Base-by-base conservation (phyloP, 495 filamentous ascomycete species). In the Penicillium roqueforti region DNA sequence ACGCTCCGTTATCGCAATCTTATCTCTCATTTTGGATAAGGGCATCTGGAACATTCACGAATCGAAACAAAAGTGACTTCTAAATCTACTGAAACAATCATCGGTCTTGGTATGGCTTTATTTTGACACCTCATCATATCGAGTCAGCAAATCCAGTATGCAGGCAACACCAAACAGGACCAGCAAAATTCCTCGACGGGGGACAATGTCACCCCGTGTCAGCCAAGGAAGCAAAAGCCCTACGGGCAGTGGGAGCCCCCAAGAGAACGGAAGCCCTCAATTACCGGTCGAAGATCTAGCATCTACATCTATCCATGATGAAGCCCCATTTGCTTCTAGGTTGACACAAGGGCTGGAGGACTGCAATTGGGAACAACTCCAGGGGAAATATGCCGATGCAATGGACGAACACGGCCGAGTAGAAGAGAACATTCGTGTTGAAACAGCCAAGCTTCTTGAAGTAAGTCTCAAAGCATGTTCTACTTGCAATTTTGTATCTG, bases 361-460 rank as follows among this genome's bases (percentile, higher is more conserved):
- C 13, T 87, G 83, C 58, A 77, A 86, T 62, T 90, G 86, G 86
- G 76, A 82, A 6, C 80, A 85, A 34, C 79, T 92, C 16, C 76
- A 88, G 65, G 66, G 74, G 22, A 80, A 80, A 32, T 92, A 87
- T 54, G 60, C 78, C 31, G 70, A 78, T 42, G 79, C 79, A 26
- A 81, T 92, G 66, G 68, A 75, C 22, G 73, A 84, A 42, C 78
- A 83, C 22, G 74, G 83, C 38, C 67, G 72, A 14, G 63, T 80
- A 0, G 87, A 95, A 67, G 78, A 78, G 10, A 70, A 80, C 34
- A 62, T 92, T 11, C 71, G 83, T 41, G 68, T 78, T 26, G 86
- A 92, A 53, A 86, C 83, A 34, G 69, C 81, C n/a, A 68, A 74
- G 39, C 68, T 88, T 34, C 69, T 85, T 51, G 79, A 86, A 66